phyloP scores from a whole-genome alignment of 23 red algal species.

The Agarophyton chilense region DNA sequence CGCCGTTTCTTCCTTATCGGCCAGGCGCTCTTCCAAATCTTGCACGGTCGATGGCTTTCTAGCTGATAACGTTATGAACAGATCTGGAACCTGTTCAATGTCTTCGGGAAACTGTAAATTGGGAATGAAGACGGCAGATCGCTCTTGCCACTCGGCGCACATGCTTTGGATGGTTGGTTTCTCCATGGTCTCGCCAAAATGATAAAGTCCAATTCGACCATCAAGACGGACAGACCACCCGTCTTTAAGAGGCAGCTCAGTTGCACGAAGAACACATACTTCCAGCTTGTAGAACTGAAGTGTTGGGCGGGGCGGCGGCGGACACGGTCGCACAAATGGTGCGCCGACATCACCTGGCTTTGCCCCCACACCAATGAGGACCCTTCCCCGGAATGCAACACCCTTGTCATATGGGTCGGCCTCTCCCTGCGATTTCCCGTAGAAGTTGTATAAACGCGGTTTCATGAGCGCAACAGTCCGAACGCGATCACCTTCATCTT shows the following conservation, averaged over 20 bases:
- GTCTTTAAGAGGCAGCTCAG: slow-evolving; percentile 72
- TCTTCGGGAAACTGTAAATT: slow-evolving; percentile 90
- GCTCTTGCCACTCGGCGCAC: slow-evolving; percentile 71
- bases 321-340: slow-evolving; percentile 69
- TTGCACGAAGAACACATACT: slow-evolving; percentile 68
- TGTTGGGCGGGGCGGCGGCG: slow-evolving; percentile 69
- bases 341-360: slow-evolving; percentile 64
- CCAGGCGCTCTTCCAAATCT: slow-evolving; percentile 56
- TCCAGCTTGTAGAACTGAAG: slow-evolving; percentile 80
- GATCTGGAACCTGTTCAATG: slow-evolving; percentile 80
- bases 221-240: slow-evolving; percentile 69
- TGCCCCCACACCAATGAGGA: slow-evolving; percentile 76
- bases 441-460: slow-evolving; percentile 94
- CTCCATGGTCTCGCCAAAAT: slow-evolving; percentile 70
- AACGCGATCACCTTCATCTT: slow-evolving; percentile 77
- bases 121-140: slow-evolving; percentile 60
- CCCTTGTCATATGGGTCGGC: slow-evolving; percentile 81
- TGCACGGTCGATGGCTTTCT: slow-evolving; percentile 70
- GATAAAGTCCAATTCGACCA: slow-evolving; percentile 66
- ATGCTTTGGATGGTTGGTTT: slow-evolving; percentile 52
- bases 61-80: slow-evolving; percentile 73
- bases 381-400: slow-evolving; percentile 79
- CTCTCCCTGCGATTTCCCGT: slow-evolving; percentile 70
- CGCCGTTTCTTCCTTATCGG: background rate
- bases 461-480: slow-evolving; percentile 69